phyloP scores from a whole-genome alignment of 2,329 filamentous ascomycete genomes.

The Davidsoniella neocaledoniae region DNA sequence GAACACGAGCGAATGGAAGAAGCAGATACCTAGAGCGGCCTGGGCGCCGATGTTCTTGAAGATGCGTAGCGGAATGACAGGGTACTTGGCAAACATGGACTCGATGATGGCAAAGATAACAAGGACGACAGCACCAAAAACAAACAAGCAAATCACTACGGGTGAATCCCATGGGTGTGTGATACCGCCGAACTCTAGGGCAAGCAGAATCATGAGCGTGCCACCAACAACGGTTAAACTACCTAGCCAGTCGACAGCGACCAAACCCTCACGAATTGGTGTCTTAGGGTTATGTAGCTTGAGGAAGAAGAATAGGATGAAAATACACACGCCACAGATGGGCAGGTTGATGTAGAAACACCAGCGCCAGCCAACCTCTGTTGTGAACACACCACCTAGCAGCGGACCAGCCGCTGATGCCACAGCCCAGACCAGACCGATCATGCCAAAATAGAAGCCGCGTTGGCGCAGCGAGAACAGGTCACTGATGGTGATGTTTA shows the following conservation, averaged over 20 bases:
- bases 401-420: slow-evolving; percentile 49
- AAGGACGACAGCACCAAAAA: slow-evolving; percentile 51
- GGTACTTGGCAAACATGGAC: slow-evolving; percentile 55
- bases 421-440: slow-evolving; percentile 45
- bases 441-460: slow-evolving; percentile 34
- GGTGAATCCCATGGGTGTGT: slow-evolving; percentile 58
- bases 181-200: slow-evolving; percentile 69
- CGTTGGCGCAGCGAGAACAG: slow-evolving; percentile 34
- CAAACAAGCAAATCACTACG: slow-evolving; percentile 58
- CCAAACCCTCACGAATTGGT: slow-evolving; percentile 41
- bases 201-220: slow-evolving; percentile 73
- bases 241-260: slow-evolving; percentile 44
- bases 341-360: slow-evolving; percentile 51
- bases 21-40: slow-evolving; percentile 47
- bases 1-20: slow-evolving; percentile 61
- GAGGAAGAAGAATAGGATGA: slow-evolving; percentile 41
- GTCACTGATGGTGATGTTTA: slow-evolving; percentile 42
- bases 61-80: slow-evolving; percentile 58
- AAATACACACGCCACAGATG: slow-evolving; percentile 28
- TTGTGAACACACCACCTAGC: slow-evolving; percentile 51
- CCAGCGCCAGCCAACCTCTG: slow-evolving; percentile 50
- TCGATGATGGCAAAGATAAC: slow-evolving; percentile 57
- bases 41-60: slow-evolving; percentile 52
- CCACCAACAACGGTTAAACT: slow-evolving; percentile 50
- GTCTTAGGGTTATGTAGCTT: slow-evolving; percentile 54